Base-by-base conservation (phyloP, 371 early-diverging fungal genomes). In the Blakeslea trispora region DNA sequence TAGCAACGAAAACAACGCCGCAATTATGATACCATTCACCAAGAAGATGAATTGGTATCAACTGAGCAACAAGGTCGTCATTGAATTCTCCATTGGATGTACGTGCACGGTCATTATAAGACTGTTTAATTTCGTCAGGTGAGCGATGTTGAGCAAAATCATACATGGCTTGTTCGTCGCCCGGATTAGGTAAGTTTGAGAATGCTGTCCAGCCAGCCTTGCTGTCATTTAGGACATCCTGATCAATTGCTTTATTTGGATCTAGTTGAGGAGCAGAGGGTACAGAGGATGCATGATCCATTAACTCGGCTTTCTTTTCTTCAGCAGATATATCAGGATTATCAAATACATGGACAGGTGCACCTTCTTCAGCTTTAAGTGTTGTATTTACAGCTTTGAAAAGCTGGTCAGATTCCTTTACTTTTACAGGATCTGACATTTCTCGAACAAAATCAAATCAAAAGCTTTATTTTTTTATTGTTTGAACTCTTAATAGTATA, bases 1-100 rank as follows among this genome's bases (percentile, higher is more conserved):
- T 73, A 1, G 71, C 46, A 28, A 71, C 57, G 24, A 74, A 53
- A 13, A 77, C 66, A 6, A 56, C 69, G 5, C 55, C 69, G 5
- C 68, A 61, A 34, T 78, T 72, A 46, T 72, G 69, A 61, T 64
- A 78, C 78, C 78, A 78, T 63, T 74, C 71, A 15, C 78, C 78
- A 53, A 61, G 75, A 48, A 71, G 72, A 34, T 70, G 65, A 24
- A 74, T 75, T 14, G 45, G 61, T 13, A 77, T 37, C 47, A 72
- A 69, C 37, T 72, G 70, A n/a, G 73, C 63, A 0, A 77, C 23
- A 5, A 77, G 28, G 35, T 77, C 78, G 2, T 57, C 42, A 10
- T 42, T 44, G 9, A 64, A 57, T 9, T 63, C 62, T 0, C 60
- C 59, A 31, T 58, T 58, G 18, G 64, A 50, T 13, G 62, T 32